Evolutionary conservation across 2,329 filamentous ascomycete species (phyloP).

Genomic region (Nothopassalora personata): DNA sequence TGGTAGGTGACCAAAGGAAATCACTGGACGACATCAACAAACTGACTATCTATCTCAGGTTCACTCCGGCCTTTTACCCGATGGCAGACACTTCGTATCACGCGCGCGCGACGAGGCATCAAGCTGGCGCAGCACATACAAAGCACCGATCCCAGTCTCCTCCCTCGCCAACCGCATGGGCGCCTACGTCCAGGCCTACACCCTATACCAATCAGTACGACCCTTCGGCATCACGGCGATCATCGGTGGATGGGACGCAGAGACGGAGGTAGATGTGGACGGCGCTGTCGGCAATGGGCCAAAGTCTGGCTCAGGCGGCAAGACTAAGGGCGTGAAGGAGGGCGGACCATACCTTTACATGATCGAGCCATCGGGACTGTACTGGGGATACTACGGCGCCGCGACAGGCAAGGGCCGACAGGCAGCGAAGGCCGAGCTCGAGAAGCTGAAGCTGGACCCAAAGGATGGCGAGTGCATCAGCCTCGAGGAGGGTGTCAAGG

Average conservation of each 20-base stretch:
- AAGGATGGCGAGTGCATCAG: conserved; percentile 64
- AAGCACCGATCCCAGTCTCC: conserved; percentile 82
- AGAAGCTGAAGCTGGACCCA: conserved; percentile 78
- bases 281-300: conserved; percentile 85
- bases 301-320: conserved; percentile 73
- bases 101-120: conserved; percentile 90
- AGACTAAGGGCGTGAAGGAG: conserved; percentile 66
- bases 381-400: conserved; percentile 98
- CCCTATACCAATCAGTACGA: conserved; percentile 91
- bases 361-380: conserved; percentile 94
- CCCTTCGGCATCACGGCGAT: conserved; percentile 97
- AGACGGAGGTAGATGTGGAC: conserved; percentile 78
- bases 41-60: conserved; percentile 52
- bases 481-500: conserved; percentile 83
- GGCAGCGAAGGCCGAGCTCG: conserved; percentile 93
- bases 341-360: conserved; percentile 95
- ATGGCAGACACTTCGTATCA: conserved; percentile 90
- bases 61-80: conserved; percentile 88
- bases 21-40: neutral
- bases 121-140: conserved; percentile 89
- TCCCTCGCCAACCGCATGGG: conserved; percentile 91
- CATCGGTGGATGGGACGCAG: conserved; percentile 86
- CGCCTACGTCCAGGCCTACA: conserved; percentile 94
- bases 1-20: conserved; percentile 55
- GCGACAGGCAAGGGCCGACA: conserved; percentile 96